Conservation (phyloP, 176 grass and related monocot genomes). For the Luzula sylvatica region DNA sequence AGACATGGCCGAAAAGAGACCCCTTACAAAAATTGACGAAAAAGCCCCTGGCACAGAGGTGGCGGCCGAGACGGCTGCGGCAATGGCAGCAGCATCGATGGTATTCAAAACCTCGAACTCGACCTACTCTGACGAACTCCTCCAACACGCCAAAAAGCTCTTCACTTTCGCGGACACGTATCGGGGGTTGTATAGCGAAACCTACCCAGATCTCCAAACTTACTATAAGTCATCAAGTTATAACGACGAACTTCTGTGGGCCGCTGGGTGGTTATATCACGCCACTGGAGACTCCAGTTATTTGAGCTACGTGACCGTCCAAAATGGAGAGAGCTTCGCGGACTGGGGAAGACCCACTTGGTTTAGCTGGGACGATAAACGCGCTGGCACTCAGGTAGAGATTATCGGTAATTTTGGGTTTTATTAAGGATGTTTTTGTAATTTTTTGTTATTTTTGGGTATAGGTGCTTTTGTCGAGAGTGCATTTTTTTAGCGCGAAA, state of each 20-base stretch:
- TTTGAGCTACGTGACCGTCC: conserved; percentile 80
- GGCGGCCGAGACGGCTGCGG: conserved; percentile 81
- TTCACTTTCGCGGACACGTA: conserved; percentile 68
- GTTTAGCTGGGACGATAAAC: conserved; percentile 99
- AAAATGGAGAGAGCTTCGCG: conserved; percentile 71
- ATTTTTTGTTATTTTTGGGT: conserved; percentile 19
- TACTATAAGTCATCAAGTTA: conserved; percentile 86
- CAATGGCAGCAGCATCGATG: conserved; percentile 84
- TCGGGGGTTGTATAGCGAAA: conserved; percentile 58
- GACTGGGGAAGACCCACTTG: conserved; percentile 90
- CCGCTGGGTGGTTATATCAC: conserved; percentile 97
- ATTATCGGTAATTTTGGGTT: too few relatives aligned
- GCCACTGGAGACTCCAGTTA: conserved; percentile 88
- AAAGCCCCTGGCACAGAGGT: conserved; percentile 82
- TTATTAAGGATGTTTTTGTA: background rate
- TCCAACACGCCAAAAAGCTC: conserved; percentile 75
- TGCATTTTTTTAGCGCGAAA: conserved; percentile 82
- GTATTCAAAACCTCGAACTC: conserved; percentile 75
- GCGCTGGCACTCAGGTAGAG: conserved; percentile 75
- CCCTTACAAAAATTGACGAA: conserved; percentile 62
- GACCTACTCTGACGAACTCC: conserved; percentile 66
- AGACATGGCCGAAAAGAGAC: conserved; percentile 82
- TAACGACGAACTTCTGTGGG: conserved; percentile 86
- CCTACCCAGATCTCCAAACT: conserved; percentile 52
- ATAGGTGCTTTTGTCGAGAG: conserved; percentile 88